These are phyloP conservation scores for Penicillium decumbens DNA, from an alignment of 2,329 filamentous ascomycete genomes.

Conservation along the genomic window DNA sequence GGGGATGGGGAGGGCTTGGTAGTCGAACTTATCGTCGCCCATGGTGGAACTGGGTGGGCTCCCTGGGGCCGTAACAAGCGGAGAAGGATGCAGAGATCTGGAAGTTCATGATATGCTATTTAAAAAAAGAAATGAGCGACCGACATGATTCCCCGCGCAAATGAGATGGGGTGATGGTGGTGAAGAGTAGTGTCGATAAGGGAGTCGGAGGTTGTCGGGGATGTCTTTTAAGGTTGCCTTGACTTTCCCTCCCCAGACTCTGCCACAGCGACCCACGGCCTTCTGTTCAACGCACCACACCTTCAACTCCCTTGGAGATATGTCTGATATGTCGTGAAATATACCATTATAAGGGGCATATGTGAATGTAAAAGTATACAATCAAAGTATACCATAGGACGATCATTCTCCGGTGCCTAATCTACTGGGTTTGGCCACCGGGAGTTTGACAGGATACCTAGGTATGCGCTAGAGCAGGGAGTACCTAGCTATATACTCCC, in stretches of 20 bases:
- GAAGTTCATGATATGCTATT: slow-evolving; percentile 38
- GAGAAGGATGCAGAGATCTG: slow-evolving; percentile 28
- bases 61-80: slow-evolving; percentile 31
- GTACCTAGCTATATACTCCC: no score
- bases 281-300: background rate
- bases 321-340: background rate
- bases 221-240: background rate
- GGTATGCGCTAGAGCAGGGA: background rate
- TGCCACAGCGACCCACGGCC: background rate
- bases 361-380: background rate
- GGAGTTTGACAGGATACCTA: background rate
- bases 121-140: slow-evolving; percentile 28
- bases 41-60: slow-evolving; percentile 34
- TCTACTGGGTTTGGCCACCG: background rate
- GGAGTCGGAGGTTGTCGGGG: slow-evolving; percentile 1
- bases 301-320: no score
- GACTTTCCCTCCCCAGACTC: background rate
- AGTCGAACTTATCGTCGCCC: slow-evolving; percentile 53
- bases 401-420: slow-evolving; percentile 3
- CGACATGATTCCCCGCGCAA: slow-evolving; percentile 26
- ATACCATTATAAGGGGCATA: background rate
- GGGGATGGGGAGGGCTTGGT: slow-evolving; percentile 67
- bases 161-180: background rate
- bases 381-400: background rate
- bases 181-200: background rate